Evolutionary conservation across 177 flowering plant species (phyloP).

Genomic region (Vitis hybrid): DNA sequence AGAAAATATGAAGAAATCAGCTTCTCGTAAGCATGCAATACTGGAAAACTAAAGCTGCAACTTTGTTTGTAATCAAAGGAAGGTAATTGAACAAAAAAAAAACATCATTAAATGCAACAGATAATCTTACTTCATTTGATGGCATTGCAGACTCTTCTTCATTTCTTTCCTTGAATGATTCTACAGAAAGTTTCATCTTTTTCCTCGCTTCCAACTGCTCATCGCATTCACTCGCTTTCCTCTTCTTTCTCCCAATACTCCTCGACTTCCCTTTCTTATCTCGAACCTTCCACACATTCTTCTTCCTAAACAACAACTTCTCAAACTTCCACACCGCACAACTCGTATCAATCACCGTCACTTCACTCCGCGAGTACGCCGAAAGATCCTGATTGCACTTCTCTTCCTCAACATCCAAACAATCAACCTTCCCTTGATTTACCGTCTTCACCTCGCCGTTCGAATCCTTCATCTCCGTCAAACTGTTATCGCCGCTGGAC

Average conservation of each 20-base stretch:
- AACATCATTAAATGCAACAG: neutral
- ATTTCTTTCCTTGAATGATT: constrained; percentile 18
- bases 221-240: constrained; percentile 24
- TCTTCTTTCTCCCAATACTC: constrained; percentile 35
- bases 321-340: constrained; percentile 64
- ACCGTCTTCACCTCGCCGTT: constrained; percentile 8
- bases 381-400: constrained; percentile 17
- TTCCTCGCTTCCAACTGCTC: too few species aligned
- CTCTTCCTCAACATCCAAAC: constrained; percentile 31
- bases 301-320: constrained; percentile 66
- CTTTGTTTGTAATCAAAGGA: neutral
- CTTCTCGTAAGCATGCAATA: neutral
- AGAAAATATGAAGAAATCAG: neutral
- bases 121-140: constrained; percentile 17
- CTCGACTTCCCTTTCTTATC: constrained; percentile 51
- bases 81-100: neutral
- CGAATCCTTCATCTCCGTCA: constrained; percentile 13
- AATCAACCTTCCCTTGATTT: constrained; percentile 20
- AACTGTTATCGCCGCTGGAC: constrained; percentile 28
- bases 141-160: neutral
- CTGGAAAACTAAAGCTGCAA: neutral
- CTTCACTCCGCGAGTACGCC: constrained; percentile 62
- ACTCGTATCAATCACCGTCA: constrained; percentile 82
- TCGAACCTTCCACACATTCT: constrained; percentile 75
- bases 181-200: too few species aligned